Base-by-base conservation (phyloP, 1,284 basidiomycete species). In the Puccinia hordei region DNA sequence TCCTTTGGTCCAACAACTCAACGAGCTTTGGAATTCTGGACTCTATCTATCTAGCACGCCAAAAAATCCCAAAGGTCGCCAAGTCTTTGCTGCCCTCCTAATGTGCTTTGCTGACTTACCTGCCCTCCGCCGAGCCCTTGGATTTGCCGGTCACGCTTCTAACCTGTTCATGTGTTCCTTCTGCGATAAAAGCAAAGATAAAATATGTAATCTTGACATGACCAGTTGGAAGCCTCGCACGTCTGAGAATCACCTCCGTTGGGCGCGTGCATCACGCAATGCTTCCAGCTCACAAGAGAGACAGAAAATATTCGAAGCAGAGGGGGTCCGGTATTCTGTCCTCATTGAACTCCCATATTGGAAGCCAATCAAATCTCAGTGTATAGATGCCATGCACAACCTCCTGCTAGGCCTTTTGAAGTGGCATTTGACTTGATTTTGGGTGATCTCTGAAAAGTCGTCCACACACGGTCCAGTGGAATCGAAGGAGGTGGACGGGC, bases 1-100 rank as follows among this genome's bases (percentile, higher is more conserved):
- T 19, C 85, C 84, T 2, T 41, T 87, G 3, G 82, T 86, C 2
- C 81, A 85, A 24, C 83, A 85, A n/a, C 82, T 87, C 19, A 33
- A 83, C 0, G 61, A 75, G 15, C 82, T 86, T 41, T 87, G 85
- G 84, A n/a, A 82, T 13, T 55, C 75, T 12, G 87, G 87, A 0
- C 79, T 86, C 6, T 78, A 19, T 13, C 46, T 77, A 19, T 66
- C 61, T 27, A 4, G 30, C 12, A 77, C 74, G 12, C n/a, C 24
- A 33, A 41, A 24, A n/a, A 33, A 68, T n/a, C 61, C n/a, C 13
- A 12, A 66, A 51, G 74, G 74, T 1, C 63, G 49, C 2, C 63
- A 53, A 6, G 55, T 77, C 19, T 49, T 33, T 55, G 59, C 24
- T 53, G 74, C 74, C 13, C 38, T 77, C 4, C 24, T 77, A 17